Base-by-base conservation (phyloP, 2,329 filamentous ascomycete genomes). In the Xylariaceae sp. region DNA sequence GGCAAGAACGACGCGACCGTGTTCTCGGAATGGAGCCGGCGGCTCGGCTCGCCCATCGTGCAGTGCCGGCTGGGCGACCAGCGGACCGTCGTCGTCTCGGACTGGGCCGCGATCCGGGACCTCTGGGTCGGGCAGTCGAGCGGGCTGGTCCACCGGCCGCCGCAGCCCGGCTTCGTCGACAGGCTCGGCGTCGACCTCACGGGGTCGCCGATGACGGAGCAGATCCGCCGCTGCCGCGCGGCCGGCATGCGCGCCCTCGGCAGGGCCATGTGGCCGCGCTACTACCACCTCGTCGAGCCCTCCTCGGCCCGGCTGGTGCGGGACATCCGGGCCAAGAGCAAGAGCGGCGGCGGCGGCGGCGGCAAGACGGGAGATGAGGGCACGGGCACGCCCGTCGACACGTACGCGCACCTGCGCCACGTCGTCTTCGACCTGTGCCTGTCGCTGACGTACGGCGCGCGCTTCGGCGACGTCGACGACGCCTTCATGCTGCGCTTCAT, bases 111-210 rank as follows among this genome's bases (percentile, higher is more conserved):
- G 3, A 41, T 46, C n/a, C 40, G 43, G 21, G 45, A 48, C 22
- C 31, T 50, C 5, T 50, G 43, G 39, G 34, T 50, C 12, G 36
- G 37, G 6, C 37, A 45, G 16, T 36, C 36, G 12, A 36, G 44
- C 17, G 33, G 40, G 12, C 31, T 50, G 19, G 46, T 50, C 17
- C 33, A 45, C 33, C 38, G 43, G 21, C 46, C 45, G 10, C 34
- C 40, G 18, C 46, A 50, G 38, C 46, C 44, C 30, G 46, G 45
- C 3, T 50, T 50, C 35, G 35, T 41, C 3, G 43, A 50, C 17
- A 37, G 45, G 12, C 43, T 47, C 10, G 46, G 42, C 12, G 36
- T 46, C 17, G 45, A 50, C 29, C 30, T 50, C 6, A 42, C 41
- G 3, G 44, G 45, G 10, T 37, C 32, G 7, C 37, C 42, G n/a